Conservation (phyloP, 2,329 filamentous ascomycete species). For the Knoxdaviesia capensis region DNA sequence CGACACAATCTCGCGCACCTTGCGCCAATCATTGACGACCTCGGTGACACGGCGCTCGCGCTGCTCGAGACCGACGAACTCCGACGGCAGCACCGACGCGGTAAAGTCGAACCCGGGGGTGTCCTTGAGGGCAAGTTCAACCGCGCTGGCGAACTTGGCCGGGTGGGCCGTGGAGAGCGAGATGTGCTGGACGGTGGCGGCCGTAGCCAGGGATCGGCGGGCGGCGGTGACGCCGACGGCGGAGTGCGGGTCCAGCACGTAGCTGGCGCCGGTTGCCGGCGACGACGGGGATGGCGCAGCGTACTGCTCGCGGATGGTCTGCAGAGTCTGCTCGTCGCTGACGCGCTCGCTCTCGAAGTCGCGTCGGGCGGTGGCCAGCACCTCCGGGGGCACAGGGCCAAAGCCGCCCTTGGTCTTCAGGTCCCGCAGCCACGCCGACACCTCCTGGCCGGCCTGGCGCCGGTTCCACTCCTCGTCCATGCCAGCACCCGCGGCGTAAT, state of each 20-base stretch:
- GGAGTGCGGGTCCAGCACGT: constrained; percentile 84
- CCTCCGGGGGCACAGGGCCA: constrained; percentile 49
- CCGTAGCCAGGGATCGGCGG: constrained; percentile 39
- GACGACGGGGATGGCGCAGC: constrained; percentile 12
- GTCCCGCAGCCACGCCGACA: constrained; percentile 54
- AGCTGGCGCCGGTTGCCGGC: constrained; percentile 30
- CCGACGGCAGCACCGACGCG: constrained; percentile 52
- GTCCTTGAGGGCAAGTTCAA: constrained; percentile 55
- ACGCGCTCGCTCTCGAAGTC: constrained; percentile 69
- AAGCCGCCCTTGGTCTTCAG: constrained; percentile 73
- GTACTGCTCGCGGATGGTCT: constrained; percentile 38
- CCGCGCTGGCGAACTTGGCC: constrained; percentile 78
- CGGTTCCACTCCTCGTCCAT: constrained; percentile 47
- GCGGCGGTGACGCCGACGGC: constrained; percentile 72
- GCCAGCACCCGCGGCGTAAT: constrained; percentile 36
- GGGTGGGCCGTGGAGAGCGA: constrained; percentile 86
- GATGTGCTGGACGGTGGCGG: constrained; percentile 44
- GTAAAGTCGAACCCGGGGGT: constrained; percentile 58
- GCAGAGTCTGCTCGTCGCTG: constrained; percentile 44
- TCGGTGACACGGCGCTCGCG: constrained; percentile 54
- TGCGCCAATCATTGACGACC: constrained; percentile 53
- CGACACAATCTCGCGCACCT: constrained; percentile 56
- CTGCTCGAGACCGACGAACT: constrained; percentile 63
- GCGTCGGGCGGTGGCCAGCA: constrained; percentile 48
- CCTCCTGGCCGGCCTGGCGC: constrained; percentile 54